phyloP scores from a whole-genome alignment of 2,329 filamentous ascomycete species.

The Hypoxylon sp. region DNA sequence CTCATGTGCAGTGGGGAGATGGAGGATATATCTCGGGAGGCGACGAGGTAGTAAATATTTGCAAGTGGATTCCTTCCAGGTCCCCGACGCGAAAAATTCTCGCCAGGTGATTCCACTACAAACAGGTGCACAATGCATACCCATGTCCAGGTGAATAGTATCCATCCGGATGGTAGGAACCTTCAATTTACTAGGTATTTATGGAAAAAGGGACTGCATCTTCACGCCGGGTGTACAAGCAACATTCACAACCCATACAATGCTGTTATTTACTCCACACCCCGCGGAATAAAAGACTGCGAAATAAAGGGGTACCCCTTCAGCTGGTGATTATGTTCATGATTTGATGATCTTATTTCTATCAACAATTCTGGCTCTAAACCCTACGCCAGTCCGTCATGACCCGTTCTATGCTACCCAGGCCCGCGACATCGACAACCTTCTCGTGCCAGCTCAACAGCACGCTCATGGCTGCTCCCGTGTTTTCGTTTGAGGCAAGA shows the following conservation, averaged over 20 bases:
- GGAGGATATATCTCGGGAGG: too few relatives aligned
- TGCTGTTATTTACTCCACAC: not conserved
- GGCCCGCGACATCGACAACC: conserved; percentile 91
- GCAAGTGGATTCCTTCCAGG: too few relatives aligned
- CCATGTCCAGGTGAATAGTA: too few relatives aligned
- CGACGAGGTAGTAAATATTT: too few relatives aligned
- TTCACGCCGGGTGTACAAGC: not conserved
- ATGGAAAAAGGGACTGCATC: not conserved
- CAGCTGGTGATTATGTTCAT: not conserved
- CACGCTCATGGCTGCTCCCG: conserved; percentile 94
- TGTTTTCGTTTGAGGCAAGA: conserved; percentile 70
- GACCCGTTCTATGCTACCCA: conserved; percentile 90
- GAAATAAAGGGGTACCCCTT: not conserved
- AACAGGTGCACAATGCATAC: too few relatives aligned
- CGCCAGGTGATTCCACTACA: too few relatives aligned
- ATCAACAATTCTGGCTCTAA: conserved; percentile 58
- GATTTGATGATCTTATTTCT: conserved; percentile 26
- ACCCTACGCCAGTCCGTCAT: conserved; percentile 98
- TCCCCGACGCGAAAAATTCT: too few relatives aligned
- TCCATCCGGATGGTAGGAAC: too few relatives aligned
- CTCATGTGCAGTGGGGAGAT: too few relatives aligned
- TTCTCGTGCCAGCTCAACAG: conserved; percentile 99
- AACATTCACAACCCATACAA: too few relatives aligned
- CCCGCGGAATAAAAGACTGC: not conserved
- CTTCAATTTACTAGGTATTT: too few relatives aligned